Percentiles rank a stretch among this genome's conserved stretches.
phyloP scores from a whole-genome alignment of 441 rosid genomes.

The Pelargonium hybrid region DNA sequence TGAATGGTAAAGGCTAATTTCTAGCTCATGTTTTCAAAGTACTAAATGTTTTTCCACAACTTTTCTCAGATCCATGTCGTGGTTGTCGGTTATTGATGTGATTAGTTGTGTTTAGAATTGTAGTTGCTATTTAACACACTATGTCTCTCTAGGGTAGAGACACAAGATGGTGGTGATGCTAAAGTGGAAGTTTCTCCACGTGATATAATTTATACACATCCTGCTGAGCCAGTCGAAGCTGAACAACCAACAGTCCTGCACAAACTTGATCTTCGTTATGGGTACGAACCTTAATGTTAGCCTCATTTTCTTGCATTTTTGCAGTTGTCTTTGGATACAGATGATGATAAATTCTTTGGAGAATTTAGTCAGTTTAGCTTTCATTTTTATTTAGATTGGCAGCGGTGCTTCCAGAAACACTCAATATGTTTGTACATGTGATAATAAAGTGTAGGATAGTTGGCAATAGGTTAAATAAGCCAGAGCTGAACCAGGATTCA shows the following conservation, averaged over 20 bases:
- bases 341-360: background rate
- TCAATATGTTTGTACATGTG: background rate
- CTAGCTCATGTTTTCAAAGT: background rate
- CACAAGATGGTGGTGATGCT: constrained; percentile 96
- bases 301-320: constrained; percentile 3
- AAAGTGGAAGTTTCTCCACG: constrained; percentile 90
- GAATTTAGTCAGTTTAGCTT: constrained; percentile 2
- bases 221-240: constrained; percentile 61
- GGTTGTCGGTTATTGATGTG: background rate
- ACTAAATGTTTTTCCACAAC: background rate
- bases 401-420: background rate
- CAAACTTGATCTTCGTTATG: constrained; percentile 90
- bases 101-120: constrained; percentile 12
- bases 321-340: constrained; percentile 11
- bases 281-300: constrained; percentile 37
- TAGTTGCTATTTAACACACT: constrained; percentile 16
- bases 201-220: constrained; percentile 69
- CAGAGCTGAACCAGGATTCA: background rate
- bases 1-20: background rate
- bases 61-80: background rate
- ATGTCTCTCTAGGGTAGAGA: constrained; percentile 68
- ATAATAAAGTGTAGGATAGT: background rate
- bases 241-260: constrained; percentile 68
- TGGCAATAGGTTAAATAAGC: background rate
- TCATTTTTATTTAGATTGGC: background rate